Base-by-base conservation (phyloP, 176 grass and related monocot species). In the Musa troglodytarum region DNA sequence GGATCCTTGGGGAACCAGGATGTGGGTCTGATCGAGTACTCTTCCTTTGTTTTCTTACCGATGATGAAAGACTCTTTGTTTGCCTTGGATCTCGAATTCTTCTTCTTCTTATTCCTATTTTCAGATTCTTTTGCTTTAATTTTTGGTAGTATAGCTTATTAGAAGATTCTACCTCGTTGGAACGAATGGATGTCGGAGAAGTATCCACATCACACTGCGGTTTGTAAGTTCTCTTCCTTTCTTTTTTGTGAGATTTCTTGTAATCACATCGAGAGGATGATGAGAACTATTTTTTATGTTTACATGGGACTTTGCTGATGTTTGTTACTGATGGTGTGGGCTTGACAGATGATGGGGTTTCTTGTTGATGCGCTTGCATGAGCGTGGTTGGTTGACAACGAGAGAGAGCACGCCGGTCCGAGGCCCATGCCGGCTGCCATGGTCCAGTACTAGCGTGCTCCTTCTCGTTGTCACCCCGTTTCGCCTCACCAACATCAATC, bases 381-480 rank as follows among this genome's bases (percentile, higher is more conserved):
- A 34, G 29, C 67, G 9, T 69, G 34, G 67, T 50, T 69, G 34
- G 67, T 49, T 69, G 67, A 69, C 67, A 69, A 69, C 67, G 67
- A 69, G 67, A 69, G 67, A 69, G 67, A 69, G 67, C 67, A 69
- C 67, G 67, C 67, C 67, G 67, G 67, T 69, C 67, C 67, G 34
- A 12, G 34, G 67, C 34, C 67, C 68, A 70, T 70, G 49, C 43
- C 9, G 8, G 9, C 68, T 43, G 29, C 49, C 49, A 70, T 70
- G 68, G 68, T 70, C 34, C 24, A n/a, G 68, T 70, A 70, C 68
- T 50, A 70, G 68, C 68, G 68, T 70, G 68, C 68, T 70, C 68
- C 49, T 70, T 20, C 68, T 70, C 68, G 68, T 51, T 70, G 68
- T 70, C 68, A 70, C 17, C 34, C 16, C 43, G 68, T 8, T 70